Conservation (phyloP, 2,329 filamentous ascomycete species). For the Scolecobasidium constrictum region DNA sequence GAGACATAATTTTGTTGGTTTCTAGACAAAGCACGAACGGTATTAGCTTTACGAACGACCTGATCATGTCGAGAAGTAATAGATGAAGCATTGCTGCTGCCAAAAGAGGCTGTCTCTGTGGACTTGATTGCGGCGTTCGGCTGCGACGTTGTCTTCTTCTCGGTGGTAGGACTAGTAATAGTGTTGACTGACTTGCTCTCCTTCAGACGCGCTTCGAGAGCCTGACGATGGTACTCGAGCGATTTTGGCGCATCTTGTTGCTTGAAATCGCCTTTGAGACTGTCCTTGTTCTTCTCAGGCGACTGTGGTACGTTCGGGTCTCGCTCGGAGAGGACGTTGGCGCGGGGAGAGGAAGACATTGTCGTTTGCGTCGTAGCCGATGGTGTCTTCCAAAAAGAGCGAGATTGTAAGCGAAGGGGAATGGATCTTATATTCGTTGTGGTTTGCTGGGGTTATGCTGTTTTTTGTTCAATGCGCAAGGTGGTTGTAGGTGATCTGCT, state of each 20-base stretch:
- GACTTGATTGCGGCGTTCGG: too few species aligned
- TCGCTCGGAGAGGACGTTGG: constrained; percentile 10
- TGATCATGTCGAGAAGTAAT: neutral
- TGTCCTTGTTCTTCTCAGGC: neutral
- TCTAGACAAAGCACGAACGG: neutral
- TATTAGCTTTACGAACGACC: neutral
- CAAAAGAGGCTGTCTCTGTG: neutral
- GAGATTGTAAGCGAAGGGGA: neutral
- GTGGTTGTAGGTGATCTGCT: too few species aligned
- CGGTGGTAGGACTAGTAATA: too few species aligned
- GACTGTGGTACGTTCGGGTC: constrained; percentile 9
- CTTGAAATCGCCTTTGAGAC: neutral
- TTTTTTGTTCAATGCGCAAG: too few species aligned
- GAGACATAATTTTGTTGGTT: constrained; percentile 56
- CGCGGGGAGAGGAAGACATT: neutral
- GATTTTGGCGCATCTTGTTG: constrained; percentile 30
- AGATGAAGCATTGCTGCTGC: neutral
- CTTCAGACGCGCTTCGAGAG: constrained; percentile 61
- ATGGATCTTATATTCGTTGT: neutral
- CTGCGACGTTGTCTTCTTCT: neutral
- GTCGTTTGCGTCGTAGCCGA: neutral
- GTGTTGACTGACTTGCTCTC: constrained; percentile 46
- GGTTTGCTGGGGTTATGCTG: neutral
- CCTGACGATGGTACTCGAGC: constrained; percentile 67
- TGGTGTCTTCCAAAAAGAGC: neutral